phyloP scores from a whole-genome alignment of 371 early-diverging fungal species.

The Actinomortierella ambigua region DNA sequence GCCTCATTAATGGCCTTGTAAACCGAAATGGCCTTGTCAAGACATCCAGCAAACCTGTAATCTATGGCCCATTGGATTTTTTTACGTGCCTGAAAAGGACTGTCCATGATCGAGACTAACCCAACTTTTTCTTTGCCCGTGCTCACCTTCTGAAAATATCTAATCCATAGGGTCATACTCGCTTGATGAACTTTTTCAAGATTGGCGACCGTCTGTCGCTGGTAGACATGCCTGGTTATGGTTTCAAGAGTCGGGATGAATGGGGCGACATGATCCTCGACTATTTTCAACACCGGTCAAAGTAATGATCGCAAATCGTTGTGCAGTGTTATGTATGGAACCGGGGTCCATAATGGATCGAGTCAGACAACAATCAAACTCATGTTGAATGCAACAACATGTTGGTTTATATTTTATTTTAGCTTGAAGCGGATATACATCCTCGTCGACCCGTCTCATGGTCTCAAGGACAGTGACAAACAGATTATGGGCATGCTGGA shows the following conservation, averaged over 20 bases:
- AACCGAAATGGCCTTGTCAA: conserved; percentile 66
- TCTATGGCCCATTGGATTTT: too few species aligned
- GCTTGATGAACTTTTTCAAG: conserved; percentile 72
- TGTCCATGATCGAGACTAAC: not conserved
- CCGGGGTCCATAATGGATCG: not conserved
- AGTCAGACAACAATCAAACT: not conserved
- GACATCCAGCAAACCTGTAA: conserved; percentile 75
- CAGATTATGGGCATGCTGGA: conserved; percentile 66
- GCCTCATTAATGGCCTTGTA: conserved; percentile 69
- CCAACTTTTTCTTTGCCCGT: not conserved
- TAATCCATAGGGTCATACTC: conserved; percentile 67
- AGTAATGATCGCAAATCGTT: conserved; percentile 52
- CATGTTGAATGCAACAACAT: not conserved
- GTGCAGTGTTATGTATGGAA: too few species aligned
- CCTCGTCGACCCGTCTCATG: conserved; percentile 70
- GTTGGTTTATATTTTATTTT: too few species aligned
- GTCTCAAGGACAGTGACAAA: conserved; percentile 67
- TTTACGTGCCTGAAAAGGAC: too few species aligned
- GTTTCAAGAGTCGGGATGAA: conserved; percentile 70
- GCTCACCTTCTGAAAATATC: not conserved
- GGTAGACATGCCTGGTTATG: conserved; percentile 89
- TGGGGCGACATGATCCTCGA: conserved; percentile 75
- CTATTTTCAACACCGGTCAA: conserved; percentile 62
- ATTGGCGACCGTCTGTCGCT: conserved; percentile 60
- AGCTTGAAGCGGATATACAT: conserved; percentile 70